Conservation (phyloP, 371 early-diverging fungal species). For the Paraphysoderma sedebokerense region DNA sequence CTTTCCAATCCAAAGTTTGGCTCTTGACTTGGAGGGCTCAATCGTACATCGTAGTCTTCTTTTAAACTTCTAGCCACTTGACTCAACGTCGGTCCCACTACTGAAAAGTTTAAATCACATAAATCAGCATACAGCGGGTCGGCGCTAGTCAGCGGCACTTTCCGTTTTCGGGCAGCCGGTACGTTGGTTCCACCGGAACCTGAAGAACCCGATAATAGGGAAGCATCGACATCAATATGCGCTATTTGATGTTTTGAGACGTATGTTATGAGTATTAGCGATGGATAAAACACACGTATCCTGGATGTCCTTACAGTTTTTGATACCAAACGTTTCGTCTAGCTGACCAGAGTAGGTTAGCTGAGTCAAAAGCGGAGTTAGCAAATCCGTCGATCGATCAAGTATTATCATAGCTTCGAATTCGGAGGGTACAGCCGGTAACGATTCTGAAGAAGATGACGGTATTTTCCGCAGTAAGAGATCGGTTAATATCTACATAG, state of each 20-base stretch:
- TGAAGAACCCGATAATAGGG: too few relatives aligned
- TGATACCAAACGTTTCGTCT: constrained; percentile 58
- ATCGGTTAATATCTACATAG: too few relatives aligned
- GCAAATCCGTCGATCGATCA: constrained; percentile 73
- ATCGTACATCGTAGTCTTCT: constrained; percentile 54
- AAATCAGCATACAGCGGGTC: constrained; percentile 64
- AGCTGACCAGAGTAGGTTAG: constrained; percentile 87
- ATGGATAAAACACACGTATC: too few relatives aligned
- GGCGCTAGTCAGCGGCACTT: constrained; percentile 53
- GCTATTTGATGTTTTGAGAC: too few relatives aligned
- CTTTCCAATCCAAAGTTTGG: background rate
- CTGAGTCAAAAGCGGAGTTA: constrained; percentile 82
- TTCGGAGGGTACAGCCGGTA: constrained; percentile 36
- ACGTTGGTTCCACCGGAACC: constrained; percentile 7
- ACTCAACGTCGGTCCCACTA: constrained; percentile 62
- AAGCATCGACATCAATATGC: too few relatives aligned
- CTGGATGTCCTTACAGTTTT: constrained; percentile 20
- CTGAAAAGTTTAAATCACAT: constrained; percentile 75
- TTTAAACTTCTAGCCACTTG: constrained; percentile 66
- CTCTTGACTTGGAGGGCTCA: background rate
- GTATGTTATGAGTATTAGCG: too few relatives aligned
- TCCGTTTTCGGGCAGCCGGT: constrained; percentile 28
- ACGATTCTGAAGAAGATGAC: background rate
- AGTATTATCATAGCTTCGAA: constrained; percentile 79
- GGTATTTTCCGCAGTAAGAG: background rate